Base-by-base conservation (phyloP, 768 basidiomycete genomes). In the Austroboletus eburneus region DNA sequence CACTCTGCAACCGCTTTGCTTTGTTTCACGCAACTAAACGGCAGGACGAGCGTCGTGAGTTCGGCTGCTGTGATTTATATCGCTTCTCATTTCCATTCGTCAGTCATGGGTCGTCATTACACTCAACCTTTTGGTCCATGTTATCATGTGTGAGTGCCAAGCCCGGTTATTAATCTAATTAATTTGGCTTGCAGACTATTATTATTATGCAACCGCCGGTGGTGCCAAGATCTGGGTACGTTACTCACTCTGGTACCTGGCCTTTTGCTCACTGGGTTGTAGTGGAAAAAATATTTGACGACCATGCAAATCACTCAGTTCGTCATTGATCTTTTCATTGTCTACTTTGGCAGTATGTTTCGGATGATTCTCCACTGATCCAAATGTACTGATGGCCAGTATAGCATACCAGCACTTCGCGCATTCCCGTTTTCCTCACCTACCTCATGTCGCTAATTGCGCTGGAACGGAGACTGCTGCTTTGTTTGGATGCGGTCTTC, bases 261-360 rank as follows among this genome's bases (percentile, higher is more conserved):
- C 9, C 18, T 35, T 32, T 36, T 9, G 45, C 48, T 53, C 42
- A 57, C 29, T 2, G 5, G 21, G 14, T 18, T 39, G 20, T 59
- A 94, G 95, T 99, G 96, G 96, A 99, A 99, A 76, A 93, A 93
- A 69, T 93, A 99, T 69, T 69, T 98, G 51, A 99, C 96, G 33
- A 82, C 79, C 21, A 87, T 99, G 85, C 96, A 99, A 72, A 99
- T 99, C 58, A 77, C 77, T 20, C 96, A 99, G 70, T 99, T 98
- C 65, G 69, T 98, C 52, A 83, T 98, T 61, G 95, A 99, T 70
- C 71, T 99, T 17, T 78, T 78, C 66, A 71, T 87, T 46, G 90
- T 94, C 51, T 98, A 96, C 76, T 96, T 94, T 57, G 96, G 91
- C 62, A 93, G 94, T 91, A 63, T 58, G 93, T 85, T 8, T 43